Evolutionary conservation across 257 asterid genomes (phyloP).

Genomic region (Solanum paucissectum): DNA sequence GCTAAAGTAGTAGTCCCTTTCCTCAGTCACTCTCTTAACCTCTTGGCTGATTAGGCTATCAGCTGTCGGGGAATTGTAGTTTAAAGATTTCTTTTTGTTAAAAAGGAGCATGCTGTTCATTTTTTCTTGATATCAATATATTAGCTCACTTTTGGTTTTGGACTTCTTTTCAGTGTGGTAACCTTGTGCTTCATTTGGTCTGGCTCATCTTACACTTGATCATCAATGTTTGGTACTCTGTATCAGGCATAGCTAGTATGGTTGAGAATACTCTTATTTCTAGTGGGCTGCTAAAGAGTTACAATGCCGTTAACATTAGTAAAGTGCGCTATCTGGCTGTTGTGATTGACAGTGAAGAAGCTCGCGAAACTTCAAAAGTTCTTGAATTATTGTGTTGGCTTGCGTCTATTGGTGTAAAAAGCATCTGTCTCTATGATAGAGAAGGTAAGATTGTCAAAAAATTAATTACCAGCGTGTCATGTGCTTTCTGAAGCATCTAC

Average conservation of each 20-base stretch:
- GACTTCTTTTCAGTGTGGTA: constrained; percentile 30
- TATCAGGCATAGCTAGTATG: constrained; percentile 27
- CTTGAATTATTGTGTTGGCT: constrained; percentile 70
- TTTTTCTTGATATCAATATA: not conserved
- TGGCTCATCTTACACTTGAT: constrained; percentile 63
- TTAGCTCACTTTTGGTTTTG: constrained; percentile 11
- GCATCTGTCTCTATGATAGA: constrained; percentile 72
- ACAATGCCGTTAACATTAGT: constrained; percentile 41
- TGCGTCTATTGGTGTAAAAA: constrained; percentile 46
- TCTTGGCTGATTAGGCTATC: not conserved
- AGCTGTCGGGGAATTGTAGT: not conserved
- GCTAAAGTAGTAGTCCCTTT: not conserved
- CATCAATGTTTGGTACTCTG: constrained; percentile 53
- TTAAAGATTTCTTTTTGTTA: not conserved
- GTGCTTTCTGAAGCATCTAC: not conserved
- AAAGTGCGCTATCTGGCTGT: constrained; percentile 74
- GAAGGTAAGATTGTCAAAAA: constrained; percentile 43
- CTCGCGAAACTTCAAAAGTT: constrained; percentile 49
- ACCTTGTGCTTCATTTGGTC: constrained; percentile 36
- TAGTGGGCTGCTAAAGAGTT: constrained; percentile 39
- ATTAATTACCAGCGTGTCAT: not conserved
- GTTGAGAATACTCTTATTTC: constrained; percentile 74
- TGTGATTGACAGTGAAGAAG: constrained; percentile 90
- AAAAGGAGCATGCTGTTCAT: not conserved
- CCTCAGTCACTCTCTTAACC: not conserved